Base-by-base conservation (phyloP, 2,329 filamentous ascomycete genomes). In the Monilinia aucupariae region DNA sequence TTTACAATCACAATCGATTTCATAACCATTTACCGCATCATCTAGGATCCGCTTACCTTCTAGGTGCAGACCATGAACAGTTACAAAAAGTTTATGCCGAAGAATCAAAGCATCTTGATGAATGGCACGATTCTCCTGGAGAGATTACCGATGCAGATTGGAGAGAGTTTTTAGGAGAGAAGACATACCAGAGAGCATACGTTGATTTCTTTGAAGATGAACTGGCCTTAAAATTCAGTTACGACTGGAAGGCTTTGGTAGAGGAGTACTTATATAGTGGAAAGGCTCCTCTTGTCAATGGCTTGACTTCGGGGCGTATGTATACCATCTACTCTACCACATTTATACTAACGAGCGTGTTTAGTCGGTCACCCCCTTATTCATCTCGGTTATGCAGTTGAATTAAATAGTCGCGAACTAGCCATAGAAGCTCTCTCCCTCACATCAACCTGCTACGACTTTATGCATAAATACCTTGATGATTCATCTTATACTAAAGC, bases 171-270 rank as follows among this genome's bases (percentile, higher is more conserved):
- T 75, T 97, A 39, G 92, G 93, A 27, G 85, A 91, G 73, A 82
- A 82, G 70, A 85, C 80, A 66, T 97, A 96, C 72, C 91, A 99
- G 76, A 84, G 93, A 64, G 93, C 92, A 0, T 99, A 88, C 72
- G 80, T 99, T 62, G 92, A 99, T 74, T 97, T 94, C 74, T 97
- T 96, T 73, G 94, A 99, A 74, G 94, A 99, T 74, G 86, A 91
- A 71, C 79, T 97, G 37, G 92, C 90, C 3, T 78, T 84, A 75
- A 78, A 79, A 34, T 78, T 79, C 70, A 81, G 85, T 43, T 97
- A 97, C 74, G 84, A 96, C 72, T 97, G 94, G 91, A 90, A 88
- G 72, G 79, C 81, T 60, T 84, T 96, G 3, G 79, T 96, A 10
- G 78, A 85, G 3, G 84, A 92, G 65, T 97, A 89, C 73, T 76